Percentiles rank a stretch among this genome's conserved stretches.
These are phyloP conservation scores for Sphagnum tenellum DNA, from an alignment of 225 moss, liverwort and hornwort species.

Conservation along the genomic window DNA sequence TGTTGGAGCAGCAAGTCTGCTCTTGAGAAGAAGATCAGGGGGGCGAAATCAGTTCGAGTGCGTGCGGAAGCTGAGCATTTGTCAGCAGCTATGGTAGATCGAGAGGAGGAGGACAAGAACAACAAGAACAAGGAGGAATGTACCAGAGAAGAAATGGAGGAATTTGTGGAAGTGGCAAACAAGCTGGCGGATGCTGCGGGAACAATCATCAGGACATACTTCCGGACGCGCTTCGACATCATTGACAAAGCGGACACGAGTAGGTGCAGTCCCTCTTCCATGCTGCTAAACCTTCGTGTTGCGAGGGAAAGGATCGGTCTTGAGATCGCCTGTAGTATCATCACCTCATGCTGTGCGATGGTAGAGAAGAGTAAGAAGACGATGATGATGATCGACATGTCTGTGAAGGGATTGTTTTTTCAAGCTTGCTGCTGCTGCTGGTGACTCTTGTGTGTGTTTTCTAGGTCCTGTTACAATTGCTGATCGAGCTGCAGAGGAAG, in stretches of 20 bases:
- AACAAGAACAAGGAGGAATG: not conserved
- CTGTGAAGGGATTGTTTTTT: no score
- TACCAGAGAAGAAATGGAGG: slow-evolving; percentile 15
- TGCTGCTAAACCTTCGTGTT: no score
- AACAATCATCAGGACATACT: slow-evolving; percentile 57
- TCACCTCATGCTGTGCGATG: no score
- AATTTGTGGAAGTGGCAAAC: slow-evolving; percentile 68
- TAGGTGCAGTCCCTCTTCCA: slow-evolving; percentile 21
- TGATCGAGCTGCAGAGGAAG: slow-evolving; percentile 77
- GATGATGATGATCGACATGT: no score
- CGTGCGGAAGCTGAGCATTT: slow-evolving; percentile 8
- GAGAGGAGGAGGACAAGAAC: slow-evolving; percentile 16
- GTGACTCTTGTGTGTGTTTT: no score
- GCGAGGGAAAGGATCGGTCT: no score
- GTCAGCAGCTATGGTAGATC: slow-evolving; percentile 17
- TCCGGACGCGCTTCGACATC: slow-evolving; percentile 65
- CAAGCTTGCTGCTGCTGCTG: no score
- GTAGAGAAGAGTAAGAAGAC: no score
- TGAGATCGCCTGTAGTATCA: no score
- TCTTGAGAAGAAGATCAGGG: no score
- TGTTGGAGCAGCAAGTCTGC: no score
- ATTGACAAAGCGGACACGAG: slow-evolving; percentile 83
- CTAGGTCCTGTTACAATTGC: slow-evolving; percentile 93
- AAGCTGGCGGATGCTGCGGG: slow-evolving; percentile 85
- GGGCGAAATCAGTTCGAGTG: not conserved